Evolutionary conservation across 1,284 basidiomycete species (phyloP).

Genomic region (Thelephora terrestris): DNA sequence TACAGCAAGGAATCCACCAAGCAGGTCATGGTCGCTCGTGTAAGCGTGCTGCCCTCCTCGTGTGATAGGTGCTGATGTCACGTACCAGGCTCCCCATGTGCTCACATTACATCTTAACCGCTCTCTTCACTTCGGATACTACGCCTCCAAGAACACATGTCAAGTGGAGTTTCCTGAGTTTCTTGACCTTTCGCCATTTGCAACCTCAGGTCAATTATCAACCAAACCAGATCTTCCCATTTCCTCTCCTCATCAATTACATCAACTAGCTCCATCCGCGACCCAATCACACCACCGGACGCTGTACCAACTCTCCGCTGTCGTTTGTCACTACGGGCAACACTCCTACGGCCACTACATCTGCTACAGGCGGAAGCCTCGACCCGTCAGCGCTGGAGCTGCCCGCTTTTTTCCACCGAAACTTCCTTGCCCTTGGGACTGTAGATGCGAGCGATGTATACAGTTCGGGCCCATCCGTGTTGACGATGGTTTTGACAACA

Average conservation of each 20-base stretch:
- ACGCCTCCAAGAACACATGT: constrained; percentile 74
- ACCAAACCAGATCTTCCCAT: constrained; percentile 56
- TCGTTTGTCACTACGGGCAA: constrained; percentile 85
- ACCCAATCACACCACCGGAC: constrained; percentile 51
- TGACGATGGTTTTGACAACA: constrained; percentile 12
- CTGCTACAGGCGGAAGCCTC: constrained; percentile 77
- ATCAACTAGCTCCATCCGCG: constrained; percentile 15
- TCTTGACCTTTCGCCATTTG: constrained; percentile 79
- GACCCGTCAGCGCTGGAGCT: constrained; percentile 23
- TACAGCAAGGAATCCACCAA: constrained; percentile 71
- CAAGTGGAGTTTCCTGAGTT: constrained; percentile 76
- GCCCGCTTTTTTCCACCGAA: constrained; percentile 35
- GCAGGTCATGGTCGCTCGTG: constrained; percentile 79
- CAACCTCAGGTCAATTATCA: constrained; percentile 67
- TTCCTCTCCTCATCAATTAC: constrained; percentile 39
- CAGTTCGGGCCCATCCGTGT: constrained; percentile 33
- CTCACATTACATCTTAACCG: constrained; percentile 83
- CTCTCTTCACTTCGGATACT: constrained; percentile 68
- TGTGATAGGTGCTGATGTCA: constrained; percentile 4
- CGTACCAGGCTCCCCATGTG: constrained; percentile 63
- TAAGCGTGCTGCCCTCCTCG: constrained; percentile 25
- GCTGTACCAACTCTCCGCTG: constrained; percentile 71
- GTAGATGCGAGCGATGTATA: constrained; percentile 33
- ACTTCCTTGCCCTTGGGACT: constrained; percentile 36
- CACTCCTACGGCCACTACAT: constrained; percentile 90